Evolutionary conservation across 139 green algal genomes (phyloP).

Genomic region (Nannochloris sp.): DNA sequence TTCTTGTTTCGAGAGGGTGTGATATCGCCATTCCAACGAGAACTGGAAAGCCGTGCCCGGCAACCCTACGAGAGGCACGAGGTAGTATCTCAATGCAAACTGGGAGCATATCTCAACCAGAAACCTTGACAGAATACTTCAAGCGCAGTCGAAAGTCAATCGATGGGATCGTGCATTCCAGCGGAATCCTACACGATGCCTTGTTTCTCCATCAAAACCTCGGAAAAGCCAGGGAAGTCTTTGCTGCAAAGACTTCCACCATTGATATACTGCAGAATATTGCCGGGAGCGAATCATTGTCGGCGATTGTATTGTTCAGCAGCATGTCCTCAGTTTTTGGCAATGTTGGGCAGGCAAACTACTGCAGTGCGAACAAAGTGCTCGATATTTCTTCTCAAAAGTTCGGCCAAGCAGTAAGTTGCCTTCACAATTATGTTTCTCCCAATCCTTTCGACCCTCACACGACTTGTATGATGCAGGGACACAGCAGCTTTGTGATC

Average conservation of each 20-base stretch:
- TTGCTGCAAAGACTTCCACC: conserved; percentile 28
- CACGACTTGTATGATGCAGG: conserved; percentile 7
- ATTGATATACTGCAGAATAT: not conserved
- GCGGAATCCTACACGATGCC: conserved; percentile 28
- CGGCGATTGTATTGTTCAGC: conserved; percentile 24
- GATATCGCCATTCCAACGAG: not conserved
- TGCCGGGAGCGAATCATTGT: not conserved
- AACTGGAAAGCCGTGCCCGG: not conserved
- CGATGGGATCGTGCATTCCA: conserved; percentile 30
- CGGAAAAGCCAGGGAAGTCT: conserved; percentile 3
- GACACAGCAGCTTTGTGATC: conserved; percentile 18
- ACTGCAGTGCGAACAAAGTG: conserved; percentile 31
- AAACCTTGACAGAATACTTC: not conserved
- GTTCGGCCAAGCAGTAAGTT: not conserved
- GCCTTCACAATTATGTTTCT: not conserved
- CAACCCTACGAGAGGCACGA: too few relatives aligned
- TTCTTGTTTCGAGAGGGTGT: not conserved
- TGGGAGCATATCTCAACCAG: not conserved
- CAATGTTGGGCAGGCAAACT: conserved; percentile 39
- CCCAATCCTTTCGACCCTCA: not conserved
- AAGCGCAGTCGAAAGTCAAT: not conserved
- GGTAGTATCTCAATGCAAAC: too few relatives aligned
- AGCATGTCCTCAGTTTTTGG: conserved; percentile 33
- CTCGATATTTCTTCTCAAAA: conserved; percentile 20
- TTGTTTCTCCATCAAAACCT: conserved; percentile 19